Evolutionary conservation across 495 filamentous ascomycete genomes (phyloP), one percentile per base, ranked within the genome.

Genomic region (Parmelia sp.): DNA sequence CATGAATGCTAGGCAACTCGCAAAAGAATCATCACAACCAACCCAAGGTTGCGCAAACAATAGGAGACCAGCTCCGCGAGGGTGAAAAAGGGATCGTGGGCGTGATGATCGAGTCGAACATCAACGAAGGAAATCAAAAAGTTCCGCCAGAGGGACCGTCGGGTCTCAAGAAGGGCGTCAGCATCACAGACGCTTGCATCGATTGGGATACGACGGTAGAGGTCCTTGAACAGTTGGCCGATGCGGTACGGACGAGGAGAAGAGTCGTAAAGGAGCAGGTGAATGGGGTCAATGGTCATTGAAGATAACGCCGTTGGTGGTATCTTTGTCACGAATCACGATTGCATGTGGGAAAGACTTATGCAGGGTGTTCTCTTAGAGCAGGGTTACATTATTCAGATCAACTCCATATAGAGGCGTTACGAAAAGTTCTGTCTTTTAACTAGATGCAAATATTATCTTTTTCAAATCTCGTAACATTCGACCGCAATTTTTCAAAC

Each of bases 71-170:
- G 76, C 87, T 98, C 64, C 83, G 86, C 31, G 77, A 78, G 1
- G 94, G 94, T 42, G 95, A 98, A 78, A 82, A 82, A 0, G 88
- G 79, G 31, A 96, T 98, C 71, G 93, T 97, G 86, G 94, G 94
- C 70, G 91, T 97, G 40, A 98, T 98, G 94, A 96, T 99, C 71
- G 95, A 99, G 79, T 95, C 90, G 71, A 86, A 97, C 73, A 95
- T 99, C 75, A 86, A 92, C 73, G 94, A 96, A 77, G 94, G 91
- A 65, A 89, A 80, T 75, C 94, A 99, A 76, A 97, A 97, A 74
- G 91, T 97, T 21, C 89, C 91, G 2, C 78, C 83, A 57, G 92
- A 97, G 79, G 94, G 94, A 70, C 94, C 92, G 78, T 77, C 80
- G 37, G 91, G 87, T 35, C 84, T 99, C 66, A 90, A 95, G 76